Base-by-base conservation (phyloP, 202 grass and related monocot species). In the Saccharum hybrid region DNA sequence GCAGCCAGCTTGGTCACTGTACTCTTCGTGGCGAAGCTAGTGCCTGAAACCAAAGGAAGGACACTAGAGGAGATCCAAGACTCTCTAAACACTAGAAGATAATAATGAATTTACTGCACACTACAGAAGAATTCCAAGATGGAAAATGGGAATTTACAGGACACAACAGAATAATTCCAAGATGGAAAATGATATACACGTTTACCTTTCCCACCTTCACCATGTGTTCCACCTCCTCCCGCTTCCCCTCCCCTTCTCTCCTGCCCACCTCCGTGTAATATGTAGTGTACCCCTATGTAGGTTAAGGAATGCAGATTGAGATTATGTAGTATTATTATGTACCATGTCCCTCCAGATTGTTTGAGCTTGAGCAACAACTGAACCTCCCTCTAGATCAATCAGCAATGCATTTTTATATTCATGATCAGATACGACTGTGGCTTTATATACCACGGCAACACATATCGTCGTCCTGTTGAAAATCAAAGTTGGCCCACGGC, bases 41-140 rank as follows among this genome's bases (percentile, higher is more conserved):
- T 93, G 21, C 91, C 91, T 38, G 88, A 93, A 76, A 93, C 91
- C 36, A 93, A 91, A 86, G 88, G 88, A 64, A 88, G 79, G 64
- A 88, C 91, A 60, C 81, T 88, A 2, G 88, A 93, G 84, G 82
- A 93, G 82, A 90, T 93, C 7, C 91, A 91, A 71, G 83, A 77
- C 54, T 84, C 88, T 7, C 46, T 88, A 28, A 88, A 83, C 22
- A 81, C 45, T 13, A 43, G 36, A 79, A 87, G 49, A 87, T 89
- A 38, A 81, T 34, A 19, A 71, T 46, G 33, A 82, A 34, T 52
- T 73, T 73, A 22, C 19, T 34, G 4, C 15, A 42, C n/a, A 41
- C 34, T 28, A 69, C n/a, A 57, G 64, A 41, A 71, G 14, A 61
- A 61, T 71, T 71, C 10, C 14, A 71, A 60, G 78, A 69, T 60